Percentiles rank a stretch among this genome's conserved stretches.
Conservation (phyloP, 331 rosid genomes). For the Quercus tomentella region DNA sequence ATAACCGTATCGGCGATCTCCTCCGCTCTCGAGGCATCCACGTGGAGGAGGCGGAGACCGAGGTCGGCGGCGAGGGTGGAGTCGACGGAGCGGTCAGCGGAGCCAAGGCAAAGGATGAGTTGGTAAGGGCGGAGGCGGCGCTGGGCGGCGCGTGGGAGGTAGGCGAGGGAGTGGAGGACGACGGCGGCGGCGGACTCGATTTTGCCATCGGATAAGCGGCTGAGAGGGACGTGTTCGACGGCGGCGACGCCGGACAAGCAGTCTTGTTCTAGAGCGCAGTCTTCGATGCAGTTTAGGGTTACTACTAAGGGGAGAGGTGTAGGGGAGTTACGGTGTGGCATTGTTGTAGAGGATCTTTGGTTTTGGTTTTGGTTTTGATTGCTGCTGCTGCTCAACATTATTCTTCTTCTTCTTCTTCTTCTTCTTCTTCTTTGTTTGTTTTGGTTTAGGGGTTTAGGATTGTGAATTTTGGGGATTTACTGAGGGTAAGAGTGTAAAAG, state of each 20-base stretch:
- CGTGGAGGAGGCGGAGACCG: conserved; percentile 85
- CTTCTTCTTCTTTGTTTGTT: neutral
- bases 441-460: conserved; percentile 18
- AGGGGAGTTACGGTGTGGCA: conserved; percentile 61
- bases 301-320: conserved; percentile 72
- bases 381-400: conserved; percentile 1
- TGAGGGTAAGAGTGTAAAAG: neutral
- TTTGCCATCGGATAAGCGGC: conserved; percentile 78
- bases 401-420: neutral
- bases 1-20: conserved; percentile 94
- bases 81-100: conserved; percentile 84
- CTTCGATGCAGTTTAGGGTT: conserved; percentile 92
- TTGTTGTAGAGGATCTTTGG: conserved; percentile 53
- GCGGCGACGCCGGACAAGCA: conserved; percentile 74
- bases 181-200: conserved; percentile 87
- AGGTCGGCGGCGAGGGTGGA: conserved; percentile 89
- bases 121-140: conserved; percentile 93
- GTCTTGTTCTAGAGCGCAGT: conserved; percentile 73
- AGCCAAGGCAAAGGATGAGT: conserved; percentile 90
- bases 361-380: neutral
- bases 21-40: conserved; percentile 86
- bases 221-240: conserved; percentile 84
- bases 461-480: conserved; percentile 5
- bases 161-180: conserved; percentile 84
- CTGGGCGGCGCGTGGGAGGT: conserved; percentile 98